Conservation (phyloP, 1,284 basidiomycete species). For the Paramarasmius palmivorus region DNA sequence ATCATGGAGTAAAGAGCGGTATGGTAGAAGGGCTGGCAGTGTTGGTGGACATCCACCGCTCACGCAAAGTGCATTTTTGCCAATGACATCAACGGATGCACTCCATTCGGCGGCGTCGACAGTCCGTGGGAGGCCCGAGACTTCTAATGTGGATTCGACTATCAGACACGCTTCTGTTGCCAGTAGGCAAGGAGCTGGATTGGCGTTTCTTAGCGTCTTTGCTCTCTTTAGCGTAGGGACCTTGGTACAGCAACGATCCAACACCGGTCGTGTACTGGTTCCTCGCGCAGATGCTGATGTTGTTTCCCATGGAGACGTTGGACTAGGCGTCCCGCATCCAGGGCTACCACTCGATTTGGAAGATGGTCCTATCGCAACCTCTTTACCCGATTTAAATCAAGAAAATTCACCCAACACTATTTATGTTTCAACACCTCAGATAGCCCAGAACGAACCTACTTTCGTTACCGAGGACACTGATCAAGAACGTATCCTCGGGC, state of each 20-base stretch:
- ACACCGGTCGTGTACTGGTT: background rate
- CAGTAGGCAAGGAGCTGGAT: conserved; percentile 61
- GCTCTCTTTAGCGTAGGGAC: conserved; percentile 67
- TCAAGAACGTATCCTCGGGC: conserved; percentile 71
- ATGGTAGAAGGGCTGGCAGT: conserved; percentile 41
- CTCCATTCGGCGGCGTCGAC: conserved; percentile 24
- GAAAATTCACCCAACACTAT: background rate
- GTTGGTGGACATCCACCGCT: conserved; percentile 33
- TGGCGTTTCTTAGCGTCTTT: conserved; percentile 75
- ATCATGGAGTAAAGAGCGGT: conserved; percentile 67
- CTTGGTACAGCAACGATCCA: conserved; percentile 28
- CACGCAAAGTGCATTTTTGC: conserved; percentile 9
- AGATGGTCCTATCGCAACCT: background rate
- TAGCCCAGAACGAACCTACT: conserved; percentile 1
- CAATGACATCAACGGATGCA: background rate
- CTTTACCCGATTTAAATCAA: too few species aligned
- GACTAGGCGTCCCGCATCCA: background rate
- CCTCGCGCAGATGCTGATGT: background rate
- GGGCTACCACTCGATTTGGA: background rate
- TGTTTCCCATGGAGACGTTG: background rate
- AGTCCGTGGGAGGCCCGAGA: conserved; percentile 42
- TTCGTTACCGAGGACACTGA: conserved; percentile 28
- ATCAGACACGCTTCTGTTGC: conserved; percentile 53
- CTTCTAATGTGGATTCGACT: conserved; percentile 20
- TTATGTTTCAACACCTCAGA: background rate